Evolutionary conservation across 2,329 filamentous ascomycete species (phyloP), one percentile per base, ranked within the genome.

Genomic region (Lecanoromycetidae sp.): DNA sequence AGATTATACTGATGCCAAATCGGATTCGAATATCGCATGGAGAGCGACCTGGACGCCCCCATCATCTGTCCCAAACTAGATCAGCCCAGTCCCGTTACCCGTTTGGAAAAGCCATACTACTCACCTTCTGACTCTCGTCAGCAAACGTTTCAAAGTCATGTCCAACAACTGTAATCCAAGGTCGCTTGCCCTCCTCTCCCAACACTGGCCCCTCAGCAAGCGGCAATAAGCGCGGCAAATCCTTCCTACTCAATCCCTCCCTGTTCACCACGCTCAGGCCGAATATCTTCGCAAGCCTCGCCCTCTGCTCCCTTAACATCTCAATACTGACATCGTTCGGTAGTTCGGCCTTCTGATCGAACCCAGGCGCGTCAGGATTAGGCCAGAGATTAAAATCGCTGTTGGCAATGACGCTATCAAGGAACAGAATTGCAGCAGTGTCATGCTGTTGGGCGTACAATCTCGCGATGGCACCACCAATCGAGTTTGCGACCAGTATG

Each of bases 361-460:
- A 77, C 5, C 48, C 61, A 0, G 63, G 50, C 0, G 61, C 62
- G 47, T 76, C 72, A 0, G 75, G 74, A 52, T 79, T 68, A 0
- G 76, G 75, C 56, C 74, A 75, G 4, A 77, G 50, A 5, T 69
- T 71, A 25, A 74, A 72, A 54, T 78, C 71, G 0, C 69, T 68
- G 55, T 77, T 75, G n/a, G 75, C 71, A 57, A 79, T 70, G 52
- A 75, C 71, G 30, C 69, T 74, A 56, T 79, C 76, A 1, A 79
- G 68, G 8, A 78, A 66, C 1, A 79, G 27, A 3, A 72, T 58
- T 0, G 63, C 74, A 0, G 64, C 61, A 0, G 74, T 68, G 0
- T 71, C 67, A 42, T 74, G 67, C 1, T 60, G 57, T 42, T 68
- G 61, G 1, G 71, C 68, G 54, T 72, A 77, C 7, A 77, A 64